phyloP scores from a whole-genome alignment of 257 asterid species.

The Solanum pennellii region DNA sequence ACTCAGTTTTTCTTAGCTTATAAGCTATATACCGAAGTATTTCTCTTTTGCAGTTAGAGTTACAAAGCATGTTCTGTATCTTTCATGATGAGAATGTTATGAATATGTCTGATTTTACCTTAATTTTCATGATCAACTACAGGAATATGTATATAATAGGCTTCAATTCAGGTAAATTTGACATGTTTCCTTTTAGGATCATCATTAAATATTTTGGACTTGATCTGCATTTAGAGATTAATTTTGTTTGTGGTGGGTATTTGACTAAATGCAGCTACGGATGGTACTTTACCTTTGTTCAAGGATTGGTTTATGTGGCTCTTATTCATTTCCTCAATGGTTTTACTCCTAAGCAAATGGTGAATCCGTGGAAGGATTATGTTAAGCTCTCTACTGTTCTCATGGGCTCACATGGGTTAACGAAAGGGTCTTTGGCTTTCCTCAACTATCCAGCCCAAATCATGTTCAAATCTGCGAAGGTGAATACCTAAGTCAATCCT shows the following conservation, averaged over 20 bases:
- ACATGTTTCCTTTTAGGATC: neutral
- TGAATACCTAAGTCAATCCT: constrained; percentile 1
- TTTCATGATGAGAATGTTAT: neutral
- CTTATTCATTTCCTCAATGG: constrained; percentile 66
- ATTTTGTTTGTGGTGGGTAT: neutral
- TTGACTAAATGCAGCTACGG: constrained; percentile 55
- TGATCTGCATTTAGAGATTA: neutral
- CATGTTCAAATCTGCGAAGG: constrained; percentile 99
- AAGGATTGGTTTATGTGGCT: constrained; percentile 80
- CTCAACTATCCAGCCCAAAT: constrained; percentile 92
- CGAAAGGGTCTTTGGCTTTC: constrained; percentile 82
- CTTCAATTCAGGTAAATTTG: constrained; percentile 75
- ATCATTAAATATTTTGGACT: neutral
- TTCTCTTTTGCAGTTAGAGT: neutral
- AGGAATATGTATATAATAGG: constrained; percentile 93
- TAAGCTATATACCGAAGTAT: neutral
- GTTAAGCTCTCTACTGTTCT: constrained; percentile 83
- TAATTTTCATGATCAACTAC: constrained; percentile 9
- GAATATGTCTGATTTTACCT: neutral
- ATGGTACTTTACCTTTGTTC: constrained; percentile 93
- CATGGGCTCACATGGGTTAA: constrained; percentile 90
- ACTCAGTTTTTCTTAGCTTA: neutral
- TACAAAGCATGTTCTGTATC: neutral
- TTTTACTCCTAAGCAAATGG: constrained; percentile 82
- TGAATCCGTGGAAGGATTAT: constrained; percentile 88